Evolutionary conservation across 257 asterid genomes (phyloP), one percentile per base, ranked within the genome.

Genomic region (Jacaranda mimosifolia): DNA sequence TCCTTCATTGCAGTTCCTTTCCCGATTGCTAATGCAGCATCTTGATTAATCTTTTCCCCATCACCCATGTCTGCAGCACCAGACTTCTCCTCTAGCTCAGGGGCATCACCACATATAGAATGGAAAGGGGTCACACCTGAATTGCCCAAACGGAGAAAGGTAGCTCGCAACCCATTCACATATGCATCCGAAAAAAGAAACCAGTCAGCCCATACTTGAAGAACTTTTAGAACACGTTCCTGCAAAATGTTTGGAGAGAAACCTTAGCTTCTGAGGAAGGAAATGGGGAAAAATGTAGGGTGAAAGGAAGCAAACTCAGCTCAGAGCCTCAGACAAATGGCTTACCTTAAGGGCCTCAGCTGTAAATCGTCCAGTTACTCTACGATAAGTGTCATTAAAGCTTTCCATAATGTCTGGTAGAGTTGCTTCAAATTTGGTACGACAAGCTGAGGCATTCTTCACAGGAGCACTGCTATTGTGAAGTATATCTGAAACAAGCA

Each of bases 381-480:
- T 89, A 74, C 97, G 94, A 77, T 92, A 92, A 73, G 92, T 88
- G 86, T 94, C 99, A 79, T 94, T 94, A 81, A 92, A 94, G 85
- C 99, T 94, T 87, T 94, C 99, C 86, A 91, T 84, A 75, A 93
- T 85, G 83, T 93, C 98, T 52, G 98, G 96, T 65, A 93, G 73
- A 74, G 93, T 88, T 72, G 96, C 89, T 89, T 94, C 98, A 35
- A 94, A 94, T 87, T 88, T 94, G 68, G 97, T 92, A 72, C 98
- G 97, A 80, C 92, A 94, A 52, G 98, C 98, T 79, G 98, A 94
- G 59, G 98, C 98, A 75, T 94, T 94, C 82, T 92, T 94, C 68
- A 94, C 97, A 67, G 97, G 97, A 78, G 97, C 97, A 71, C 97
- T 94, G 87, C 98, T 94, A 75, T 94, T 94, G 84, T 94, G 99